Evolutionary conservation across 805 yeast species (phyloP).

Genomic region (Vanderwaltozyma tropicalis): DNA sequence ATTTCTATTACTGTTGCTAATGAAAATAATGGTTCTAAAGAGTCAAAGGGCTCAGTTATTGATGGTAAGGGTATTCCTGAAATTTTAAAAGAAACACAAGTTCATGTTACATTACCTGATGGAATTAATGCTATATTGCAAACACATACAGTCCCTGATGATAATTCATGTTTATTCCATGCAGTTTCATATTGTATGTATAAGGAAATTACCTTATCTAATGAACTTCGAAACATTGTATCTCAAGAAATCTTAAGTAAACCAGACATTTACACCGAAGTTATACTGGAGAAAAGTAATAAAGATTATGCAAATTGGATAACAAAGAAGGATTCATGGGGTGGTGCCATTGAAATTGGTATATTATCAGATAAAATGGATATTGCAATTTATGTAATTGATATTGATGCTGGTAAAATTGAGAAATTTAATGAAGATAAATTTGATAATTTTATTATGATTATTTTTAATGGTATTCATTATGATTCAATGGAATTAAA

Average conservation of each 20-base stretch:
- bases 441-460: constrained; percentile 35
- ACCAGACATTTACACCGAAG: constrained; percentile 41
- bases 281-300: constrained; percentile 36
- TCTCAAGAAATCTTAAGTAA: constrained; percentile 35
- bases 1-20: constrained; percentile 22
- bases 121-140: constrained; percentile 30
- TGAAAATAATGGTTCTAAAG: neutral
- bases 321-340: constrained; percentile 52
- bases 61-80: neutral
- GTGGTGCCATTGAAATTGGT: constrained; percentile 71
- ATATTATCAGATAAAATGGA: constrained; percentile 45
- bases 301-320: constrained; percentile 55
- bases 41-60: neutral
- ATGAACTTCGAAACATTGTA: constrained; percentile 43
- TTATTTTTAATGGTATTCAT: constrained; percentile 63
- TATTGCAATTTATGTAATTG: constrained; percentile 48
- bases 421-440: constrained; percentile 44
- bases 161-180: constrained; percentile 68
- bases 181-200: constrained; percentile 46
- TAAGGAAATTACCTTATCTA: constrained; percentile 34
- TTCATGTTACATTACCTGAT: constrained; percentile 8
- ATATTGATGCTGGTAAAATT: constrained; percentile 49
- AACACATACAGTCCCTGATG: constrained; percentile 58
- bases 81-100: constrained; percentile 4
- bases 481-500: constrained; percentile 51